Conservation (phyloP, 1,284 basidiomycete genomes). For the Boletellus sp. region DNA sequence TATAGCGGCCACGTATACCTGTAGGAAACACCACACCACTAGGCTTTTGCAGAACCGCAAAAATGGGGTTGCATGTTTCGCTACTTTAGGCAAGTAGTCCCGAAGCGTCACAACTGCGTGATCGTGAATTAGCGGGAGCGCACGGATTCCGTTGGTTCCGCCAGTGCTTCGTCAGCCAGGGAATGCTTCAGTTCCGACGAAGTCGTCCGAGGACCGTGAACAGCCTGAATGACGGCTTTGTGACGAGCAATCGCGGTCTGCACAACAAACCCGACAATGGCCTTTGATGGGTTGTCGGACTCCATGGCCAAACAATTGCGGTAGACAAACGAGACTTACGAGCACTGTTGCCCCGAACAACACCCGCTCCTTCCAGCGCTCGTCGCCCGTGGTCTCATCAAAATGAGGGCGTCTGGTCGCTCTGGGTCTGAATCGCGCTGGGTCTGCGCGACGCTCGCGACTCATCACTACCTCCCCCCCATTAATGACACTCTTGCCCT, state of each 20-base stretch:
- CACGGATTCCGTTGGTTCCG: slow-evolving; percentile 11
- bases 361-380: slow-evolving; percentile 55
- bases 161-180: slow-evolving; percentile 20
- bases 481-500: slow-evolving; percentile 35
- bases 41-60: background rate
- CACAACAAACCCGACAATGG: slow-evolving; percentile 26
- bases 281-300: slow-evolving; percentile 9
- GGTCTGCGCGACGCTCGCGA: slow-evolving; percentile 25
- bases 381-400: slow-evolving; percentile 36
- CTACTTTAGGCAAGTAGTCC: background rate
- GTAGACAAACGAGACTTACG: slow-evolving; percentile 34
- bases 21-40: too few relatives aligned
- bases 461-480: slow-evolving; percentile 14
- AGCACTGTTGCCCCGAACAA: slow-evolving; percentile 47
- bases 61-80: background rate
- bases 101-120: background rate
- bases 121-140: slow-evolving; percentile 1
- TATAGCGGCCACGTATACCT: too few relatives aligned
- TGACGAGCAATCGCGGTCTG: slow-evolving; percentile 26
- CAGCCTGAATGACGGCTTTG: slow-evolving; percentile 13
- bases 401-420: slow-evolving; percentile 23
- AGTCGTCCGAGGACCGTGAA: slow-evolving; percentile 2
- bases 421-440: slow-evolving; percentile 28
- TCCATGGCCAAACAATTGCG: too few relatives aligned
- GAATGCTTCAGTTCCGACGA: slow-evolving; percentile 5